Evolutionary conservation across 305 asterid species (phyloP).

Genomic region (Fraxinus floribunda): DNA sequence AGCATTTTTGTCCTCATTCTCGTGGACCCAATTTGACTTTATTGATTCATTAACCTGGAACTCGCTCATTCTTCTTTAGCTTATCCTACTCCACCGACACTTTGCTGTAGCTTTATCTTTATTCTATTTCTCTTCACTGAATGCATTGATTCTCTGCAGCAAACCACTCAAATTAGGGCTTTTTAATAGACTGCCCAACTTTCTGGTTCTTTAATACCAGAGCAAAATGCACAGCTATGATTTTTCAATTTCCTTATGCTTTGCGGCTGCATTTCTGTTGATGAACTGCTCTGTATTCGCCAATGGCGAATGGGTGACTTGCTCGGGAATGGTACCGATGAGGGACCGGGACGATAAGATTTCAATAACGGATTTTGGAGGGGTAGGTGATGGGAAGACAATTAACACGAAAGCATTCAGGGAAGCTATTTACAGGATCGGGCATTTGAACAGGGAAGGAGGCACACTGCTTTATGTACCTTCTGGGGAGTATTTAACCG

Average conservation of each 20-base stretch:
- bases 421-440: slow-evolving; percentile 76
- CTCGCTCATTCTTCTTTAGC: background rate
- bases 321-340: slow-evolving; percentile 94
- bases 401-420: slow-evolving; percentile 79
- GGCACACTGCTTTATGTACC: slow-evolving; percentile 88
- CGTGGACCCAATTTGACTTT: background rate
- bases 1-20: background rate
- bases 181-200: background rate
- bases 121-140: slow-evolving; percentile 15
- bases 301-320: slow-evolving; percentile 52
- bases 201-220: background rate
- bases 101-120: slow-evolving; percentile 31
- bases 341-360: slow-evolving; percentile 67
- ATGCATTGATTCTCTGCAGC: background rate
- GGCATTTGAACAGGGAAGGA: slow-evolving; percentile 77
- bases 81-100: background rate
- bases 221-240: slow-evolving; percentile 26
- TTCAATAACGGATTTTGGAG: slow-evolving; percentile 83
- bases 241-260: slow-evolving; percentile 23
- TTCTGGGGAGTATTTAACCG: slow-evolving; percentile 86
- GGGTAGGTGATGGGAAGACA: slow-evolving; percentile 84
- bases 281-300: slow-evolving; percentile 23
- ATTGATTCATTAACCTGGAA: background rate
- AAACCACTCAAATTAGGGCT: background rate
- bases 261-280: slow-evolving; percentile 24